Evolutionary conservation across 2,329 filamentous ascomycete species (phyloP), one percentile per base, ranked within the genome.

Genomic region (Apiospora rasikravindrae): DNA sequence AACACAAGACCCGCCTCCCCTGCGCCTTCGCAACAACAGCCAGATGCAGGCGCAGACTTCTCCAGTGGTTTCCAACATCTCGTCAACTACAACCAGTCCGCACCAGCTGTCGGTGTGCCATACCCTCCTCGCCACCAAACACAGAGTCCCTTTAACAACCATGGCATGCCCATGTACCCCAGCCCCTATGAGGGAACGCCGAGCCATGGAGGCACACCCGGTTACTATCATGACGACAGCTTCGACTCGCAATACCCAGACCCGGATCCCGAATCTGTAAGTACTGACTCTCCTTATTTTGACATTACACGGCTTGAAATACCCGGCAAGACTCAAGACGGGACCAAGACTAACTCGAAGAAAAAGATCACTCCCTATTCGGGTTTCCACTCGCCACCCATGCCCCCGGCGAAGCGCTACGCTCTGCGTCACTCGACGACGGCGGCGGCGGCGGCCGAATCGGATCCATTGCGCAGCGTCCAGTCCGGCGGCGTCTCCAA

Each of bases 391-490:
- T 71, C 67, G 42, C 51, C 71, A 1, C 44, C 26, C 33, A 81
- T 77, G 49, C 83, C 82, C 42, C 82, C 84, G 22, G 84, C 81
- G 70, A 81, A 83, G 42, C 76, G 79, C 71, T 78, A 75, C 40
- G 77, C 81, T 67, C 75, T 76, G 66, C 81, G 77, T 72, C 72
- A 77, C 53, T 69, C 77, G 49, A 66, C 74, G 37, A 64, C 75
- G 49, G 53, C 73, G 72, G 22, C 47, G 47, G n/a, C 57, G 22
- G 19, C 57, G 33, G 40, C 10, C 57, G 57, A 64, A n/a, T 40
- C 57, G 19, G 57, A 64, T 22, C 70, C 79, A 70, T 75, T 77
- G 4, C 73, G 81, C 45, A 79, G 74, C 3, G 77, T 82, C 13
- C 80, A 77, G 29, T 74, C 78, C 68, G 74, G 74, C 22, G 80